Base-by-base conservation (phyloP, 1,284 basidiomycete species). In the Sphaerobolus stellatus region DNA sequence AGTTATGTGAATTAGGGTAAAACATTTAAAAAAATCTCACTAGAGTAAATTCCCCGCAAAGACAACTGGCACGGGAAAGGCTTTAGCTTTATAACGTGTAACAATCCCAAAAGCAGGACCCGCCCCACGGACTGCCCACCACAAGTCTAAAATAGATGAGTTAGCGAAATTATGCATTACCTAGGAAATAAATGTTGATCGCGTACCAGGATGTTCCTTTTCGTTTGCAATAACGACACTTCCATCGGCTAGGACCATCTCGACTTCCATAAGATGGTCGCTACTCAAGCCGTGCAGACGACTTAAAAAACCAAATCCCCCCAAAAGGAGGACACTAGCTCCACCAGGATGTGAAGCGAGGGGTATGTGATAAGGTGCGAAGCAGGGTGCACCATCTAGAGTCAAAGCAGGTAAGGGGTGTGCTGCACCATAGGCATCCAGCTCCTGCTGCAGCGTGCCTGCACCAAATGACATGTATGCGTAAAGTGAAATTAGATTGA, bases 1-100 rank as follows among this genome's bases (percentile, higher is more conserved):
- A 60, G 48, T 48, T 54, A 54, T 55, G 52, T 50, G 33, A 30
- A 38, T 34, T 16, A 55, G 51, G 34, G 30, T 50, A 43, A 24
- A 54, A 52, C 44, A 25, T 52, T 41, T 22, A 45, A 41, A 55
- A 57, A 46, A 34, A 66, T 60, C 83, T 65, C 62, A 92, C 90
- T 91, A 96, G 62, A 96, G 86, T 50, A 95, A 75, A 67, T 94
- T 95, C 9, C 92, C 93, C 14, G 92, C 91, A 61, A 90, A 94
- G 2, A 94, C 92, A 13, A 90, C 83, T 2, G 92, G 90, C 2
- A 95, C 82, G 2, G 92, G 92, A 68, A 81, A 94, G 16, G 93
- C 93, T 64, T 81, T 87, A 20, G 85, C 88, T 61, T 91, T 90
- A 70, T 94, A 94, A 20, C 92, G 80, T 16, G 90, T 94, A n/a